Evolutionary conservation across 2,329 filamentous ascomycete species (phyloP).

Genomic region (Trichophyton verrucosum): DNA sequence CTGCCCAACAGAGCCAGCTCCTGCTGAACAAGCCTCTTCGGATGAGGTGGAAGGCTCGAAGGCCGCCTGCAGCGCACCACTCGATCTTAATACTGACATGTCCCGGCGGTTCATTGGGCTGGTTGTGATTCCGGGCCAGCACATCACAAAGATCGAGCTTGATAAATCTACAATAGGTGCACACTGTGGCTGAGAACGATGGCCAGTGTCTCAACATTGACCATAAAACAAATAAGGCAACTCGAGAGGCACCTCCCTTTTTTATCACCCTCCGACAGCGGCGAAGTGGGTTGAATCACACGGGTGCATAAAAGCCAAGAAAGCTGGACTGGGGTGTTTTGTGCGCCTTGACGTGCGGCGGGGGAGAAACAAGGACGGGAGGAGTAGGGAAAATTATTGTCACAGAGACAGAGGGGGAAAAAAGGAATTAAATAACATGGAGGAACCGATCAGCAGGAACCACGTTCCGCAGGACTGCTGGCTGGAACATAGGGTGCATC

Average conservation of each 20-base stretch:
- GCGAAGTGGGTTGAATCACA: background rate
- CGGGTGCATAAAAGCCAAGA: background rate
- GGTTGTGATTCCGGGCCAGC: conserved; percentile 74
- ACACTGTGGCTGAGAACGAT: background rate
- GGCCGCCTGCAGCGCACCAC: conserved; percentile 17
- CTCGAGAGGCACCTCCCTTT: too few relatives aligned
- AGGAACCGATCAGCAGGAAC: conserved; percentile 4
- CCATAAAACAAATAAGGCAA: background rate
- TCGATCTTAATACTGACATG: conserved; percentile 52
- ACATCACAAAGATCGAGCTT: conserved; percentile 78
- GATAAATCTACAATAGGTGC: conserved; percentile 38
- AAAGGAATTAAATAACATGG: background rate
- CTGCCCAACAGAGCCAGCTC: conserved; percentile 47
- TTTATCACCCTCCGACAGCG: background rate
- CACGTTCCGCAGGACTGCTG: background rate
- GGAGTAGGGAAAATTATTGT: background rate
- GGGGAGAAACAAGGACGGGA: background rate
- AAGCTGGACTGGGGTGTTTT: background rate
- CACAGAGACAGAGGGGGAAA: background rate
- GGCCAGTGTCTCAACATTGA: background rate
- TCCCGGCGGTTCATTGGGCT: conserved; percentile 76
- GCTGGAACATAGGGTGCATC: background rate
- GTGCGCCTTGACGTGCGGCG: background rate
- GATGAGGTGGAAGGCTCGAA: conserved; percentile 13
- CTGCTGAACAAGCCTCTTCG: conserved; percentile 21